Percentiles rank a stretch among this genome's conserved stretches.
Conservation (phyloP, 371 early-diverging fungal species). For the Mortierella sp. region DNA sequence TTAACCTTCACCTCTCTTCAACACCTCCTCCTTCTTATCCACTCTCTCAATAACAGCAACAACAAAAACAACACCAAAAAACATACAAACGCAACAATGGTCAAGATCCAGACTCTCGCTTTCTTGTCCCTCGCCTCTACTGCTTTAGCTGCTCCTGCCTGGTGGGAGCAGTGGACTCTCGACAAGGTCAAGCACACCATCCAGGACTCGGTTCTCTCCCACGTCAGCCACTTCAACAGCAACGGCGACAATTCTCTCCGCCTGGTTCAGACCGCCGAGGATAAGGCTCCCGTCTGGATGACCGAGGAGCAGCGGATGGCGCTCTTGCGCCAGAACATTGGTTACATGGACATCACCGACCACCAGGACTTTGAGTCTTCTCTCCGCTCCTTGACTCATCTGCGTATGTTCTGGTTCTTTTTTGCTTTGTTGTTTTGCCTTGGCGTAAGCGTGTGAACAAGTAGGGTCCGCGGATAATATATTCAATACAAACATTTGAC, state of each 20-base stretch:
- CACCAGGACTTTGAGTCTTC: constrained; percentile 47
- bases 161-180: constrained; percentile 56
- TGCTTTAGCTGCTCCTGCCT: constrained; percentile 53
- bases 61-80: neutral
- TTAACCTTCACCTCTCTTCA: neutral
- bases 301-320: constrained; percentile 72
- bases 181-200: constrained; percentile 17
- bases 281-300: constrained; percentile 75
- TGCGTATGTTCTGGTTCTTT: neutral
- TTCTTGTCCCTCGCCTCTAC: constrained; percentile 48
- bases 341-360: constrained; percentile 94
- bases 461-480: too few species aligned
- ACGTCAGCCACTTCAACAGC: neutral
- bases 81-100: neutral
- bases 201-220: constrained; percentile 12
- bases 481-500: too few species aligned
- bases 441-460: too few species aligned
- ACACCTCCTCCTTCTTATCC: neutral
- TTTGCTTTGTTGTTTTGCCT: neutral
- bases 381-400: constrained; percentile 2
- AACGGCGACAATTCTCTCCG: constrained; percentile 35
- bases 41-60: too few species aligned
- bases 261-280: constrained; percentile 61
- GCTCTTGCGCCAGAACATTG: constrained; percentile 74
- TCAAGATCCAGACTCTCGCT: constrained; percentile 1